Conservation (phyloP, 257 asterid species). For the Capsicum rhomboideum region DNA sequence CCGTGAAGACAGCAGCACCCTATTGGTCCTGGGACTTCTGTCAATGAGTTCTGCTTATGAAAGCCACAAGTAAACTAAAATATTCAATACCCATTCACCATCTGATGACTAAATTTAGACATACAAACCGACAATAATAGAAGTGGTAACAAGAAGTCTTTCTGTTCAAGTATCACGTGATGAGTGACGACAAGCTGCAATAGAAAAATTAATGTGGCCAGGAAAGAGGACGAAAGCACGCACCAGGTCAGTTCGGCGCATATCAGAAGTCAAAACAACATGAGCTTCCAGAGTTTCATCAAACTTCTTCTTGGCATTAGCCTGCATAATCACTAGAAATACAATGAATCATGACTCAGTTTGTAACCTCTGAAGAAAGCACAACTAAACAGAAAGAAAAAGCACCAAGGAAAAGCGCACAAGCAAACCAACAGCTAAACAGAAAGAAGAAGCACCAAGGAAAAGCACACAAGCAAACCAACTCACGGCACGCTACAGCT, state of each 20-base stretch:
- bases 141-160: neutral
- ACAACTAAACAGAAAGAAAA: neutral
- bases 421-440: neutral
- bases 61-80: neutral
- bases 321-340: conserved; percentile 58
- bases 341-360: conserved; percentile 15
- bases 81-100: neutral
- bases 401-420: neutral
- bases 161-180: neutral
- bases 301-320: conserved; percentile 49
- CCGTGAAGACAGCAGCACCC: neutral
- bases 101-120: neutral
- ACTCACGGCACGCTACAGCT: neutral
- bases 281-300: conserved; percentile 96
- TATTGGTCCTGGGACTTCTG: neutral
- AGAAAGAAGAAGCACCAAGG: neutral
- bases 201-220: neutral
- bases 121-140: neutral
- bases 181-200: neutral
- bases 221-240: conserved; percentile 6
- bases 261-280: conserved; percentile 80
- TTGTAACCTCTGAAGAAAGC: neutral
- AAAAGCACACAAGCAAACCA: neutral
- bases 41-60: neutral
- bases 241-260: conserved; percentile 94